A percentile compares a stretch with the other conserved stretches of the same genome.
Evolutionary conservation across 1,284 basidiomycete genomes (phyloP).

Genomic region (Hortiboletus rubellus): DNA sequence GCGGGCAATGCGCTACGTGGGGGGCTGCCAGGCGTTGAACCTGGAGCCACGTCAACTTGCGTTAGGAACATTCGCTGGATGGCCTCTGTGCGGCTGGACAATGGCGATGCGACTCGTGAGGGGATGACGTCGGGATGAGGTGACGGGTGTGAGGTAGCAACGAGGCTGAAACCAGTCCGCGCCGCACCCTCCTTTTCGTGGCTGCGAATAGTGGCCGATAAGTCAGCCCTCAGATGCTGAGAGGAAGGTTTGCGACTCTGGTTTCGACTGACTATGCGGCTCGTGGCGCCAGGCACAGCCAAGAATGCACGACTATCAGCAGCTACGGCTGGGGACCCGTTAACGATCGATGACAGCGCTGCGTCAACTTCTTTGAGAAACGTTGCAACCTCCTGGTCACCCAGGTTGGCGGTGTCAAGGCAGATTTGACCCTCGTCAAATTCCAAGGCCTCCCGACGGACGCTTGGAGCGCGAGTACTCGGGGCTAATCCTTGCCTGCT

Average conservation of each 20-base stretch:
- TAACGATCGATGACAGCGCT: constrained; percentile 27
- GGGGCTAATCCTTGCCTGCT: constrained; percentile 30
- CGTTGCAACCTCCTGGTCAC: constrained; percentile 34
- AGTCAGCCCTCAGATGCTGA: constrained; percentile 31
- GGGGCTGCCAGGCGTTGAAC: constrained; percentile 19
- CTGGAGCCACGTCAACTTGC: constrained; percentile 18
- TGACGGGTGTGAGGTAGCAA: constrained; percentile 30
- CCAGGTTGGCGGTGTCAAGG: constrained; percentile 31
- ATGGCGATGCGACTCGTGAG: constrained; percentile 26
- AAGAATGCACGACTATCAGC: constrained; percentile 35
- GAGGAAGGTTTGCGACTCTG: constrained; percentile 33
- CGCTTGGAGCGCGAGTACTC: constrained; percentile 28
- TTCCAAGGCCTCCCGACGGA: constrained; percentile 32
- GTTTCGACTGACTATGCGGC: constrained; percentile 28
- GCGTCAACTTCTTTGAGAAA: constrained; percentile 34
- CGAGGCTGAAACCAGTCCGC: constrained; percentile 34
- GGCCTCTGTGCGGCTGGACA: constrained; percentile 21
- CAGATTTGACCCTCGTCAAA: constrained; percentile 34
- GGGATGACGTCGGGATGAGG: constrained; percentile 28
- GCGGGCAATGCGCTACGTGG: constrained; percentile 13
- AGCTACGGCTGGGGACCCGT: constrained; percentile 30
- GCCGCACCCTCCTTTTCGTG: constrained; percentile 30
- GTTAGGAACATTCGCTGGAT: constrained; percentile 25
- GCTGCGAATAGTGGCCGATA: constrained; percentile 31
- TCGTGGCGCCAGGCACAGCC: constrained; percentile 29